phyloP scores from a whole-genome alignment of 129 eudicot species.

The Rutidosis leptorrhynchoides region DNA sequence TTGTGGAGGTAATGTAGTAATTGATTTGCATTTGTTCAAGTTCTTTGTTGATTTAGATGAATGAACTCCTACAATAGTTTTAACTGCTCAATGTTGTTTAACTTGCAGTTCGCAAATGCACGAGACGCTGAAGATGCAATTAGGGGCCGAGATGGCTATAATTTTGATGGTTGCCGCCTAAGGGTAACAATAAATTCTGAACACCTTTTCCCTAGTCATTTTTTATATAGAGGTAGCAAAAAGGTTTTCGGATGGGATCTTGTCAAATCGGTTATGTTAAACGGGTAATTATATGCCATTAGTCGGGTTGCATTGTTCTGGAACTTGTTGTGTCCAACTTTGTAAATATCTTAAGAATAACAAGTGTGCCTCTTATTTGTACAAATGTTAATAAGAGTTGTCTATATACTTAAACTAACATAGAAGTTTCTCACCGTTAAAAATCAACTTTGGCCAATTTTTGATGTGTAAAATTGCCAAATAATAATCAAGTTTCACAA shows the following conservation, averaged over 20 bases:
- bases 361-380: neutral
- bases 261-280: neutral
- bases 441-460: no score
- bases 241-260: neutral
- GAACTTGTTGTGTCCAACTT: neutral
- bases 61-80: neutral
- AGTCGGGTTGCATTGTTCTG: neutral
- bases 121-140: constrained; percentile 98
- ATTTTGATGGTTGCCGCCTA: constrained; percentile 94
- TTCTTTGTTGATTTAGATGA: neutral
- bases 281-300: neutral
- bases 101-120: constrained; percentile 72
- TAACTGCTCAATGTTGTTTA: no score
- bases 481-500: no score
- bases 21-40: neutral
- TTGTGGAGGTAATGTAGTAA: constrained; percentile 69
- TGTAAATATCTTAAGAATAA: neutral
- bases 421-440: no score
- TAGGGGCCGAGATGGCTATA: constrained; percentile 96
- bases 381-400: neutral
- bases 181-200: constrained; percentile 48
- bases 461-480: no score
- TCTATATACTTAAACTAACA: neutral
- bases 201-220: neutral
- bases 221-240: neutral